Conservation (phyloP, 257 asterid species). For the Fraxinus cuspidata region DNA sequence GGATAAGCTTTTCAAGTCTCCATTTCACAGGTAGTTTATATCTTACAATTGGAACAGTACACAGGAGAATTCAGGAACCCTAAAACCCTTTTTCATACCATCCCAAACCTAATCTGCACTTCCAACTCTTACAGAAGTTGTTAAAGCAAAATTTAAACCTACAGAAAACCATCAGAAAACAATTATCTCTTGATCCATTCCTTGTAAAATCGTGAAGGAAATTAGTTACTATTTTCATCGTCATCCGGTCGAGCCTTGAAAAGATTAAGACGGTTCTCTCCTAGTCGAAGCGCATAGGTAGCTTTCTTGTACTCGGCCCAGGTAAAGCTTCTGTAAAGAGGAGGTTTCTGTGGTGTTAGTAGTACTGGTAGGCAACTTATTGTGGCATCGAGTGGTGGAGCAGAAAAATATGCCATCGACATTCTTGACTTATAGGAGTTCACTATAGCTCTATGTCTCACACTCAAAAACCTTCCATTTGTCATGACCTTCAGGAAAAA, state of each 20-base stretch:
- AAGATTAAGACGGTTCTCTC: conserved; percentile 50
- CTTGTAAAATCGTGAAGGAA: background rate
- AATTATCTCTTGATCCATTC: background rate
- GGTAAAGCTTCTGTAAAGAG: conserved; percentile 49
- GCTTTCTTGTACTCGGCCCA: conserved; percentile 70
- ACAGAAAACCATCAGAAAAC: background rate
- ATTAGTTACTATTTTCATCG: background rate
- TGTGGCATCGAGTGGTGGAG: conserved; percentile 52
- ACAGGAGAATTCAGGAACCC: background rate
- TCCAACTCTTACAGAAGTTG: background rate
- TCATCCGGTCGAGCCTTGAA: conserved; percentile 19
- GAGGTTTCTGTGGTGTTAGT: conserved; percentile 31
- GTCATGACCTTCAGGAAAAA: conserved; percentile 53
- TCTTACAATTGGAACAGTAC: background rate
- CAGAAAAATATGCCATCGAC: conserved; percentile 63
- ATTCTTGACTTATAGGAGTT: conserved; percentile 41
- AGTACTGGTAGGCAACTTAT: conserved; percentile 38
- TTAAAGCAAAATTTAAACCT: background rate
- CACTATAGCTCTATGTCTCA: conserved; percentile 61
- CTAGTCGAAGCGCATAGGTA: conserved; percentile 41
- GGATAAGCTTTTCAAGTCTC: no score
- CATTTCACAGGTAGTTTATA: no score
- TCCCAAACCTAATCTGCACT: background rate
- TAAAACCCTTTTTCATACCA: background rate
- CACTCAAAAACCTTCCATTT: conserved; percentile 66